These are phyloP conservation scores for Mentha longifolia DNA, from an alignment of 257 asterid genomes.

Conservation along the genomic window DNA sequence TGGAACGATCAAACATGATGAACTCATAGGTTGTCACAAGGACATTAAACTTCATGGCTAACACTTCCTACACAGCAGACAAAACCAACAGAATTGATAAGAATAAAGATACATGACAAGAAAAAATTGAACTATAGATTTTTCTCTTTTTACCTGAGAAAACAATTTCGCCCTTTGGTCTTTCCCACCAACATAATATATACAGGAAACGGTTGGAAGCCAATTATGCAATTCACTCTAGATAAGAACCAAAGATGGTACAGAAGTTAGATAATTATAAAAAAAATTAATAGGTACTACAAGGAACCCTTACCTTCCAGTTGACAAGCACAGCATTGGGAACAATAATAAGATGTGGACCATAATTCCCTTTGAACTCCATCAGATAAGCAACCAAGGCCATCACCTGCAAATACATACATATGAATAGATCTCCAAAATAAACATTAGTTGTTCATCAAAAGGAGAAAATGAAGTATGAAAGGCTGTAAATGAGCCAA, in stretches of 20 bases:
- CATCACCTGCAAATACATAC: slow-evolving; percentile 74
- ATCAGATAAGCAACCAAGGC: slow-evolving; percentile 91
- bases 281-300: slow-evolving; percentile 24
- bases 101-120: slow-evolving; percentile 24
- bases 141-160: slow-evolving; percentile 74
- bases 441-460: slow-evolving; percentile 18
- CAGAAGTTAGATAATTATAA: slow-evolving; percentile 7
- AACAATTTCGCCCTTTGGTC: slow-evolving; percentile 89
- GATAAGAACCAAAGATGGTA: slow-evolving; percentile 39
- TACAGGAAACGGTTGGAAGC: slow-evolving; percentile 98
- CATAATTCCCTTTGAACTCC: slow-evolving; percentile 99
- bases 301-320: slow-evolving; percentile 79
- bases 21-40: slow-evolving; percentile 98
- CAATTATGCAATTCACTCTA: slow-evolving; percentile 94
- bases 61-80: slow-evolving; percentile 72
- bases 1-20: slow-evolving; percentile 96
- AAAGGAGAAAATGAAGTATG: slow-evolving; percentile 6
- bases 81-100: slow-evolving; percentile 31
- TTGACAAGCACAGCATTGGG: slow-evolving; percentile 99
- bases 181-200: slow-evolving; percentile 88
- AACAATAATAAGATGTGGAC: slow-evolving; percentile 97
- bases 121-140: slow-evolving; percentile 24
- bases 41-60: slow-evolving; percentile 94
- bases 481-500: neutral
- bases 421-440: slow-evolving; percentile 21